These are phyloP conservation scores for Scutellaria barbata DNA, from an alignment of 257 asterid genomes.

Conservation along the genomic window DNA sequence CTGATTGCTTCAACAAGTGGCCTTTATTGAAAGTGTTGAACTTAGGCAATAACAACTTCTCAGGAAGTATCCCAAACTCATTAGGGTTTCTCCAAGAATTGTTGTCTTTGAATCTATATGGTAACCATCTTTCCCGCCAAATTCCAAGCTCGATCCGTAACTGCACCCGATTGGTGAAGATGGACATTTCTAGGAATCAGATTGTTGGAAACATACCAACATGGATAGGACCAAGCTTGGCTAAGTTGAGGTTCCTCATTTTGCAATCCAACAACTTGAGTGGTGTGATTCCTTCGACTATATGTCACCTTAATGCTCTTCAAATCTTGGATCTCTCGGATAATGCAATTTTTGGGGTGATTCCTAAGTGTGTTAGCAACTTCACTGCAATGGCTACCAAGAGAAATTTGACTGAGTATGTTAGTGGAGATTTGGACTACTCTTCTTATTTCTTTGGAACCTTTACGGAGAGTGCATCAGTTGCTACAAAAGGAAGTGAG, in stretches of 20 bases:
- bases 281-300: conserved; percentile 31
- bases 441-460: neutral
- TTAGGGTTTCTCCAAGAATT: conserved; percentile 29
- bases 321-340: conserved; percentile 41
- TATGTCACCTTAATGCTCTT: conserved; percentile 34
- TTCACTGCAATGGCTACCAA: conserved; percentile 42
- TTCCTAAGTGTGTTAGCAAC: conserved; percentile 35
- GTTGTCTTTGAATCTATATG: conserved; percentile 32
- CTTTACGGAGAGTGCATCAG: conserved; percentile 32
- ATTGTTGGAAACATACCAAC: conserved; percentile 32
- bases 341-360: conserved; percentile 34
- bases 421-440: too few species aligned
- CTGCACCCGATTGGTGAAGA: conserved; percentile 27
- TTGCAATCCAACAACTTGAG: conserved; percentile 40
- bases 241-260: conserved; percentile 27
- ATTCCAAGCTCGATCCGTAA: conserved; percentile 36
- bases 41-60: conserved; percentile 39
- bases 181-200: conserved; percentile 36
- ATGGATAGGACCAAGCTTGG: conserved; percentile 30
- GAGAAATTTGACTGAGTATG: conserved; percentile 5
- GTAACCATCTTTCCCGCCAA: conserved; percentile 33
- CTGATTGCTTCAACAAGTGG: conserved; percentile 44
- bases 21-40: neutral
- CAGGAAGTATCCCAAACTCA: conserved; percentile 46
- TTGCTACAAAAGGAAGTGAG: conserved; percentile 35